Conservation (phyloP, 2,329 filamentous ascomycete genomes). For the Pestalotiopsis sp. region DNA sequence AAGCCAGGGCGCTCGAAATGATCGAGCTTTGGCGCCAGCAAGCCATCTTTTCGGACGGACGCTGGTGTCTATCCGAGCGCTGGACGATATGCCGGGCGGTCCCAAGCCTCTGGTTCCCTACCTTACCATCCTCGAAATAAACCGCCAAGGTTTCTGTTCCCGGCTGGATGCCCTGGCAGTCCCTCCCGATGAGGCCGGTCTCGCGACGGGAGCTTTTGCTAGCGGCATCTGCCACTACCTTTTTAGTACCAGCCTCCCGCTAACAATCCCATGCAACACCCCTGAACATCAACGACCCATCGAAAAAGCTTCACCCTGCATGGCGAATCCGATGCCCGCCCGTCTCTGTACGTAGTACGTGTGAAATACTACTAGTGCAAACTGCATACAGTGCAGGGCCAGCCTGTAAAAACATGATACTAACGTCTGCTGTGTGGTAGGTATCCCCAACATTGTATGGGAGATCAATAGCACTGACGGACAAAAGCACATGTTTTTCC, state of each 20-base stretch:
- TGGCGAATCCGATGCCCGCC: constrained; percentile 1
- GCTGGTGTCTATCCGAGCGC: not conserved
- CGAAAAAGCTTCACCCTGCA: constrained; percentile 8
- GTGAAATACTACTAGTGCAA: no score
- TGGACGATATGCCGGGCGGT: not conserved
- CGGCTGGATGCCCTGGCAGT: not conserved
- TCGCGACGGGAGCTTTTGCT: not conserved
- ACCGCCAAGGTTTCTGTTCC: not conserved
- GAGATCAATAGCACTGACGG: not conserved
- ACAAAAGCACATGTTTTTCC: not conserved
- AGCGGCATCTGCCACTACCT: not conserved
- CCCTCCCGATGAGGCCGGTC: not conserved
- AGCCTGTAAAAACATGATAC: no score
- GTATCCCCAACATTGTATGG: not conserved
- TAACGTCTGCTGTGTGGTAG: no score
- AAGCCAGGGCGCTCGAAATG: not conserved
- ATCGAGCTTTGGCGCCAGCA: not conserved
- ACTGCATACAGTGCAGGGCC: not conserved
- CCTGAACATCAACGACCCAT: constrained; percentile 1
- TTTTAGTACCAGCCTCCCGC: not conserved
- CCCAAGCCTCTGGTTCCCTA: not conserved
- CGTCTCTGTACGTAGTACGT: no score
- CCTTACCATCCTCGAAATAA: not conserved
- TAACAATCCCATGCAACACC: not conserved
- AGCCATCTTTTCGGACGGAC: not conserved